Percentiles rank a stretch among this genome's conserved stretches.
Evolutionary conservation across 1,284 basidiomycete species (phyloP).

Genomic region (Lignosus rhinocerotis): DNA sequence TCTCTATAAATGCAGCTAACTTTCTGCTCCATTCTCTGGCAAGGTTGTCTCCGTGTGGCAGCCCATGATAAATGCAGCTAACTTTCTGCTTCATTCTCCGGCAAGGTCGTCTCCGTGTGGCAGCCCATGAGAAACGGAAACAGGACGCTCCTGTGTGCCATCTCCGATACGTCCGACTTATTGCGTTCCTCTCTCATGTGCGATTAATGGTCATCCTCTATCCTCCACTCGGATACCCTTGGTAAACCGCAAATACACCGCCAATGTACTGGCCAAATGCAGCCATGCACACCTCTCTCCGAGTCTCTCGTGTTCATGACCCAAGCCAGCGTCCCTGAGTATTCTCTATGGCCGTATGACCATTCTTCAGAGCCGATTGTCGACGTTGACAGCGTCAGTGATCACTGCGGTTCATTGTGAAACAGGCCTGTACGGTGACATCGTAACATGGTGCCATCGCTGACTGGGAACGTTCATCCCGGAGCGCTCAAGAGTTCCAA

Average conservation of each 20-base stretch:
- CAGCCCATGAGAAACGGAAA: background rate
- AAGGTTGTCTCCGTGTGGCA: background rate
- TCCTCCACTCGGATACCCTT: background rate
- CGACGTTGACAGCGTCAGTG: constrained; percentile 1
- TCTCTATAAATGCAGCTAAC: too few relatives aligned
- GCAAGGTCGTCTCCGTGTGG: background rate
- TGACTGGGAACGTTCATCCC: background rate
- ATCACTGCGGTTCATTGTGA: background rate
- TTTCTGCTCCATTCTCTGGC: background rate
- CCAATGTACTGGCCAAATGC: too few relatives aligned
- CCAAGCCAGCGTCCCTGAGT: too few relatives aligned
- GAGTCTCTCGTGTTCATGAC: too few relatives aligned
- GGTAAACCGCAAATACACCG: background rate
- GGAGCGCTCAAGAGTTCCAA: constrained; percentile 1
- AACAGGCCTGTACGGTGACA: background rate
- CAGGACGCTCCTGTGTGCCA: background rate
- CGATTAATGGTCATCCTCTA: background rate
- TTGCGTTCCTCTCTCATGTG: background rate
- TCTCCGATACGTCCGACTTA: background rate
- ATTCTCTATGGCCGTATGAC: too few relatives aligned
- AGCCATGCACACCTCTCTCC: too few relatives aligned
- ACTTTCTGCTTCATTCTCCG: background rate
- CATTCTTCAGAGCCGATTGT: background rate
- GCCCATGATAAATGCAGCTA: background rate
- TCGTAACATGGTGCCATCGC: background rate